phyloP scores from a whole-genome alignment of 179 eudicot species.

The Silene noctiflora region DNA sequence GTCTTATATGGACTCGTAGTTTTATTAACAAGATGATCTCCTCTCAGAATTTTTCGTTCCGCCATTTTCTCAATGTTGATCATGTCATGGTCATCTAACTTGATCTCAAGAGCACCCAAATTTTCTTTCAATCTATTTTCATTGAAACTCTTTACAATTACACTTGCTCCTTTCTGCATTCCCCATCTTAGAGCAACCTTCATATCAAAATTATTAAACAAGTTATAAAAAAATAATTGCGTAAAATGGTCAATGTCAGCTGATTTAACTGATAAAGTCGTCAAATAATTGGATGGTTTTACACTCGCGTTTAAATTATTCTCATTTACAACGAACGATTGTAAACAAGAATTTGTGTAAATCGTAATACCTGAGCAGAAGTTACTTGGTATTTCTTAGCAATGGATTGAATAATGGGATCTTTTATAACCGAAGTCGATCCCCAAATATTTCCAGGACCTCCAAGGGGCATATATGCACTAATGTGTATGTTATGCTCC shows the following conservation, averaged over 20 bases:
- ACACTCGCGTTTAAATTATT: too few relatives aligned
- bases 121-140: constrained; percentile 49
- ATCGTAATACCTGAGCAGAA: constrained; percentile 55
- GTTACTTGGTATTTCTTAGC: constrained; percentile 61
- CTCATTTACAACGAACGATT: too few relatives aligned
- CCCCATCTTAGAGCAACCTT: constrained; percentile 67
- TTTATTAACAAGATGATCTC: constrained; percentile 46
- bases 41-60: constrained; percentile 60
- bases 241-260: too few relatives aligned
- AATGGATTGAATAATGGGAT: constrained; percentile 50
- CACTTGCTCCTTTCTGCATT: constrained; percentile 48
- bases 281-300: too few relatives aligned
- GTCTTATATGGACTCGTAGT: constrained; percentile 61
- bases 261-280: too few relatives aligned
- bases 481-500: constrained; percentile 48
- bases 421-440: constrained; percentile 45
- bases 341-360: too few relatives aligned
- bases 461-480: constrained; percentile 69
- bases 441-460: constrained; percentile 73
- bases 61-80: constrained; percentile 41
- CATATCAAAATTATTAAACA: neutral
- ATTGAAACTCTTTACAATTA: constrained; percentile 59
- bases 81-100: constrained; percentile 45
- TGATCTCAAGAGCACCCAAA: constrained; percentile 43
- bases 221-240: too few relatives aligned